Conservation (phyloP, 2,329 filamentous ascomycete species). For the Talaromyces amestolkiae region DNA sequence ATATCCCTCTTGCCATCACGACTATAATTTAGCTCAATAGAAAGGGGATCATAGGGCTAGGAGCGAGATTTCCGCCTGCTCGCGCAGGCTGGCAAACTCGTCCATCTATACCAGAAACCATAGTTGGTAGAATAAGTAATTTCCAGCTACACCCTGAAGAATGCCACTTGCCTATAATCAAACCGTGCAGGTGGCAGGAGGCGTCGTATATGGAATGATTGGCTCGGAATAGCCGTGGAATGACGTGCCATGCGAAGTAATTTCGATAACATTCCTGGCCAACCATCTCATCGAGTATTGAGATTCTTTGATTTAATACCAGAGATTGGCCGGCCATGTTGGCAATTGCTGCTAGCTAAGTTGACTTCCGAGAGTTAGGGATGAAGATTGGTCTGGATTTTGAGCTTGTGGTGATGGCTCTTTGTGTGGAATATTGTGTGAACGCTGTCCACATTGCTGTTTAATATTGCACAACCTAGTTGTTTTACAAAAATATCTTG, state of each 20-base stretch:
- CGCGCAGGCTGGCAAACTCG: background rate
- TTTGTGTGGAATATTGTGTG: background rate
- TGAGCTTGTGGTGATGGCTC: background rate
- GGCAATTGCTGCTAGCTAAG: background rate
- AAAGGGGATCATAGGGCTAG: background rate
- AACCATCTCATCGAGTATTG: background rate
- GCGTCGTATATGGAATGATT: background rate
- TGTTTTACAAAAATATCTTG: background rate
- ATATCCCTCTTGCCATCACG: background rate
- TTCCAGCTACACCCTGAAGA: no score
- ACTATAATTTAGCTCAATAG: background rate
- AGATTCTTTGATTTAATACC: no score
- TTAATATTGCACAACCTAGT: background rate
- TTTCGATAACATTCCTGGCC: constrained; percentile 5
- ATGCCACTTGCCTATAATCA: background rate
- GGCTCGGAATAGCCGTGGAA: background rate
- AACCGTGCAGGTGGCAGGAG: background rate
- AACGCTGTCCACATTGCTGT: background rate
- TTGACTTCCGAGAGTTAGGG: background rate
- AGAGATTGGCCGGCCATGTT: background rate
- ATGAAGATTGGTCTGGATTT: background rate
- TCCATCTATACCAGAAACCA: background rate
- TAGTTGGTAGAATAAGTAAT: background rate
- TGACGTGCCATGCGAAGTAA: constrained; percentile 3
- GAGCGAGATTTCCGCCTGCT: background rate